A percentile compares a stretch with the other conserved stretches of the same genome.
Evolutionary conservation across 75 land plant species (phyloP).

Genomic region (Selaginella moellendorffii): DNA sequence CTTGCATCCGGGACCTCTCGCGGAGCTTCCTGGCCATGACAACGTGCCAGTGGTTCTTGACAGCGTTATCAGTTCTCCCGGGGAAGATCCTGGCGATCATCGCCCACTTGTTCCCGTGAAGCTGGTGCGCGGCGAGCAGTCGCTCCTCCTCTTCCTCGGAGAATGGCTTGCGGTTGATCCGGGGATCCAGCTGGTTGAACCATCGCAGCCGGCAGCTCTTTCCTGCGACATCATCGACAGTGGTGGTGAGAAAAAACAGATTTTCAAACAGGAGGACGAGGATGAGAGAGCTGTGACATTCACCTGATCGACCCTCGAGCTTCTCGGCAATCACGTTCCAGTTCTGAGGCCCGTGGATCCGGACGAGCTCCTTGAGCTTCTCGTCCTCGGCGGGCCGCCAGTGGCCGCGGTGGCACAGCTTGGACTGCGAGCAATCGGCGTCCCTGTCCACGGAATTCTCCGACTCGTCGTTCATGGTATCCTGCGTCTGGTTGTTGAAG

Average conservation of each 20-base stretch:
- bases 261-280: neutral
- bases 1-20: slow-evolving; percentile 21
- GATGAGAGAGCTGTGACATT: neutral
- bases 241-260: neutral
- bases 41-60: slow-evolving; percentile 52
- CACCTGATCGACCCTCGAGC: slow-evolving; percentile 87
- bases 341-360: slow-evolving; percentile 72
- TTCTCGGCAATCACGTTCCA: slow-evolving; percentile 92
- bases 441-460: neutral
- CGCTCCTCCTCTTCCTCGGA: slow-evolving; percentile 51
- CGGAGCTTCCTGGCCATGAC: slow-evolving; percentile 41
- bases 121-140: slow-evolving; percentile 40
- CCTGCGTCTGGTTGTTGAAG: neutral
- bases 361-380: slow-evolving; percentile 55
- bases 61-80: slow-evolving; percentile 44
- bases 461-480: neutral
- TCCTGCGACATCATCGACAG: neutral
- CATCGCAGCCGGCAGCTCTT: slow-evolving; percentile 34
- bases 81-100: slow-evolving; percentile 42
- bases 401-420: slow-evolving; percentile 60
- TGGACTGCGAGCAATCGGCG: slow-evolving; percentile 10
- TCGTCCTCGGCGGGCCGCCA: slow-evolving; percentile 87
- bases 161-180: slow-evolving; percentile 48
- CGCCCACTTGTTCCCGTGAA: slow-evolving; percentile 54
- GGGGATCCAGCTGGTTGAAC: slow-evolving; percentile 59